Conservation (phyloP, 768 basidiomycete genomes). For the Agaricus blazei region DNA sequence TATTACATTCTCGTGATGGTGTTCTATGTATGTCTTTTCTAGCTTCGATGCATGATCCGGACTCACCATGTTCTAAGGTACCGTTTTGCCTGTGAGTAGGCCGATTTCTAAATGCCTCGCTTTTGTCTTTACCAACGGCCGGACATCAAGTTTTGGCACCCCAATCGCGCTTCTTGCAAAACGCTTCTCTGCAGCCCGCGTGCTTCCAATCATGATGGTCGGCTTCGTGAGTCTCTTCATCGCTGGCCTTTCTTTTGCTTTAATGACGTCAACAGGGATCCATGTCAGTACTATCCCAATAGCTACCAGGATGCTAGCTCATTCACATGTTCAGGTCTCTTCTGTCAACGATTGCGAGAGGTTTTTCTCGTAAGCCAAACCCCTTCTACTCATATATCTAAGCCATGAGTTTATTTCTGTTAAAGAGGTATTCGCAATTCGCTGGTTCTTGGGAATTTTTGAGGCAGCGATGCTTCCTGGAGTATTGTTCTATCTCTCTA, state of each 20-base stretch:
- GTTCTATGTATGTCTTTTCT: constrained; percentile 30
- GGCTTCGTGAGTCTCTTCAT: constrained; percentile 33
- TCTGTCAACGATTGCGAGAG: constrained; percentile 38
- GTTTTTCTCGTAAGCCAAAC: constrained; percentile 33
- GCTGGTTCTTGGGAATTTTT: constrained; percentile 46
- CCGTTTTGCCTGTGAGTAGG: constrained; percentile 40
- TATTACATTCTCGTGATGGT: constrained; percentile 46
- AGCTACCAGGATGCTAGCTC: background rate
- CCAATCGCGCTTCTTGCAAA: constrained; percentile 47
- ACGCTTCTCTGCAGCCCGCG: constrained; percentile 39
- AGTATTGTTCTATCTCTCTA: constrained; percentile 47
- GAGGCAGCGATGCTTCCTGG: constrained; percentile 47
- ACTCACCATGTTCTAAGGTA: constrained; percentile 21
- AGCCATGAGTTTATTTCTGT: background rate
- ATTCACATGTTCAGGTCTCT: constrained; percentile 29
- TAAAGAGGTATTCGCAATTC: constrained; percentile 40
- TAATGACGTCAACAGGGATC: constrained; percentile 25
- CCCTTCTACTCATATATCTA: background rate
- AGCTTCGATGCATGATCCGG: background rate
- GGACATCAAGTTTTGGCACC: constrained; percentile 35
- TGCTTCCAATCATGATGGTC: constrained; percentile 45
- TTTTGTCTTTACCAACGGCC: background rate
- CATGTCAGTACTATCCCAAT: constrained; percentile 24
- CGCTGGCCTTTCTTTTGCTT: background rate
- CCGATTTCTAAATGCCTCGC: background rate